Base-by-base conservation (phyloP, 352 stramenopile genomes). In the Phytophthora melonis region DNA sequence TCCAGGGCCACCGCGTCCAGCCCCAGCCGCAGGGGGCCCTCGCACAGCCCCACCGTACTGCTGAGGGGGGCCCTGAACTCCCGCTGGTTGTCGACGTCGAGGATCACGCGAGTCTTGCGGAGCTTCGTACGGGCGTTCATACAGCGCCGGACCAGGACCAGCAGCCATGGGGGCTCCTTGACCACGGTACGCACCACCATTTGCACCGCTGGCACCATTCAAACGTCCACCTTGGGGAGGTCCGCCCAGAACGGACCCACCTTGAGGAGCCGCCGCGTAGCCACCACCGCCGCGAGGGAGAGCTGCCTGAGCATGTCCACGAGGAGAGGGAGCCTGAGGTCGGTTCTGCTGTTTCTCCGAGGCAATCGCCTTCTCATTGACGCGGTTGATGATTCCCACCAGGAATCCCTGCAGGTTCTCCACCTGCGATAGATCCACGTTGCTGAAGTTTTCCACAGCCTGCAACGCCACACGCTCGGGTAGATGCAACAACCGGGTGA, bases 321-420 rank as follows among this genome's bases (percentile, higher is more conserved):
- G 65, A 68, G 74, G 74, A 68, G 74, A 81, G 16, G 63, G 36
- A 27, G 60, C 32, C 36, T 82, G 74, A 41, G 73, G 66, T 13
- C 73, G 78, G 16, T 78, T 71, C 45, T 55, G 49, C 19, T 78
- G 75, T 7, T 82, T 78, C 45, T 86, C 78, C 1, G 81, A 75
- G 0, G 75, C 62, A 67, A 84, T 79, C 11, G 75, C 67, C 59
- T 89, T 89, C 54, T 94, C 89, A 23, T 93, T 85, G 11, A 94
- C 86, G 52, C 87, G 87, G 57, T 93, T 94, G 74, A 96, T 93
- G 60, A 96, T 96, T 27, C 89, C 89, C 5, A 94, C 84, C 2
- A 96, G 75, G 69, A 96, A 96, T 14, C 86, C 86, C 64, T 94
- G 82, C 25, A 94, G 58, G 66, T 94, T 94, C n/a, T 82, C 78